phyloP scores from a whole-genome alignment of 495 filamentous ascomycete species.

The Sabuloglossum arenarium region DNA sequence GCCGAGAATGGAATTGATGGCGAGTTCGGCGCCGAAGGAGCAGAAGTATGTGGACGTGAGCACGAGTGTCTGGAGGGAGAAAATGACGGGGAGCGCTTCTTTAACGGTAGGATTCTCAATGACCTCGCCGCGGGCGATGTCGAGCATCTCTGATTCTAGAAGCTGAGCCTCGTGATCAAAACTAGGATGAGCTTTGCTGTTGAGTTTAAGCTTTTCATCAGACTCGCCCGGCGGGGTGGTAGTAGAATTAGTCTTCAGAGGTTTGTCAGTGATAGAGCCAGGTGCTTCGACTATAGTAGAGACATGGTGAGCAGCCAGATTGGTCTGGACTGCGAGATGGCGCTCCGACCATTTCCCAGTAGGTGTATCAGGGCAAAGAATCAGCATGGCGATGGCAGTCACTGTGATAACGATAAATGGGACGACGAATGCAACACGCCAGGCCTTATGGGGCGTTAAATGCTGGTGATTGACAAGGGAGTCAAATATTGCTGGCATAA shows the following conservation, averaged over 20 bases:
- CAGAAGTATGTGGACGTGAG: slow-evolving; percentile 55
- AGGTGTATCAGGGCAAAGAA: slow-evolving; percentile 67
- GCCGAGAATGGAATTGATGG: slow-evolving; percentile 67
- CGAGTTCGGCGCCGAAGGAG: slow-evolving; percentile 68
- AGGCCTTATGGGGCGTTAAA: slow-evolving; percentile 44
- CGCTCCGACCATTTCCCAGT: slow-evolving; percentile 68
- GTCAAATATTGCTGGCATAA: slow-evolving; percentile 86
- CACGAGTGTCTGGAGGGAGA: slow-evolving; percentile 45
- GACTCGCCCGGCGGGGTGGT: slow-evolving; percentile 12
- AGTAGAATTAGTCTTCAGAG: no score
- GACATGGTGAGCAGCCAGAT: slow-evolving; percentile 22
- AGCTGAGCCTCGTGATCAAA: slow-evolving; percentile 4
- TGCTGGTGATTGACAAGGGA: slow-evolving; percentile 40
- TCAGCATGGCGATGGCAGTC: slow-evolving; percentile 44
- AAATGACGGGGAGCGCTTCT: slow-evolving; percentile 33
- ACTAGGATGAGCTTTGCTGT: background rate
- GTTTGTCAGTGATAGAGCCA: slow-evolving; percentile 36
- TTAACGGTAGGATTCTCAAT: slow-evolving; percentile 42
- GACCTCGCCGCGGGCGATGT: slow-evolving; percentile 37
- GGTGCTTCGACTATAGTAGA: slow-evolving; percentile 27
- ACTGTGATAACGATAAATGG: slow-evolving; percentile 56
- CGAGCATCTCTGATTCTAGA: slow-evolving; percentile 35
- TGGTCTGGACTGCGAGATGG: slow-evolving; percentile 26
- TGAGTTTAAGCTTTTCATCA: slow-evolving; percentile 22
- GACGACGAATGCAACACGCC: slow-evolving; percentile 69